A percentile compares a stretch with the other conserved stretches of the same genome.
Conservation (phyloP, 345 rosid species). For the Balakata baccata region DNA sequence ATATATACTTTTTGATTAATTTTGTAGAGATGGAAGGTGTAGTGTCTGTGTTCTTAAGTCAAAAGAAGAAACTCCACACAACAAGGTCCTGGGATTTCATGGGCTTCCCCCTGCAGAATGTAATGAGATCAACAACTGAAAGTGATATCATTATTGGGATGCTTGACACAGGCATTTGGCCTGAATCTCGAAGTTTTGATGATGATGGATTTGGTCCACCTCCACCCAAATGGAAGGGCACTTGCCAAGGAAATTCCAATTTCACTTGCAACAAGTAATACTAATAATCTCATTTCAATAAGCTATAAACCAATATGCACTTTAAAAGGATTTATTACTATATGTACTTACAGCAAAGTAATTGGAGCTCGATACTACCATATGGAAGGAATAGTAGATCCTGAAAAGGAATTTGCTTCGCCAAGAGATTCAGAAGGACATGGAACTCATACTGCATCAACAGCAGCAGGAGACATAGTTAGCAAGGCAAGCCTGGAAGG, state of each 20-base stretch:
- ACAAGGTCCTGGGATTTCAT: constrained; percentile 20
- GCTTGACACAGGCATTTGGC: constrained; percentile 17
- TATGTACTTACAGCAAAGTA: constrained; percentile 2
- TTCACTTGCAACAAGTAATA: constrained; percentile 16
- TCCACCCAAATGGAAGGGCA: constrained; percentile 14
- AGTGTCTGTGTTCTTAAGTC: constrained; percentile 8
- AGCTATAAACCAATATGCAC: too few relatives aligned
- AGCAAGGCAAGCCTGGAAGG: constrained; percentile 3
- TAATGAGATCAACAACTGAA: neutral
- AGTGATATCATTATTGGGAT: constrained; percentile 7
- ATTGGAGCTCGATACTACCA: constrained; percentile 16
- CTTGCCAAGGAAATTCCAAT: constrained; percentile 1
- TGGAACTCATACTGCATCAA: constrained; percentile 21
- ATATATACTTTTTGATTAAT: neutral
- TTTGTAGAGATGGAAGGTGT: constrained; percentile 9
- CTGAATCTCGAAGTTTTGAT: constrained; percentile 3
- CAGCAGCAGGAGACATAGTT: constrained; percentile 13
- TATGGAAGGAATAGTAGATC: neutral
- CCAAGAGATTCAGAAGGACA: constrained; percentile 20
- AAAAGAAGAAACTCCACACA: constrained; percentile 7
- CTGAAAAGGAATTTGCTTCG: neutral
- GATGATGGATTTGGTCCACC: constrained; percentile 17
- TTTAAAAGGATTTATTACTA: too few relatives aligned
- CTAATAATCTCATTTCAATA: too few relatives aligned
- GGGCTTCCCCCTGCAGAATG: constrained; percentile 4